Percentiles rank a stretch among this genome's conserved stretches.
These are phyloP conservation scores for Stephanodiscus minutulus DNA, from an alignment of 108 stramenopile genomes.

Conservation along the genomic window DNA sequence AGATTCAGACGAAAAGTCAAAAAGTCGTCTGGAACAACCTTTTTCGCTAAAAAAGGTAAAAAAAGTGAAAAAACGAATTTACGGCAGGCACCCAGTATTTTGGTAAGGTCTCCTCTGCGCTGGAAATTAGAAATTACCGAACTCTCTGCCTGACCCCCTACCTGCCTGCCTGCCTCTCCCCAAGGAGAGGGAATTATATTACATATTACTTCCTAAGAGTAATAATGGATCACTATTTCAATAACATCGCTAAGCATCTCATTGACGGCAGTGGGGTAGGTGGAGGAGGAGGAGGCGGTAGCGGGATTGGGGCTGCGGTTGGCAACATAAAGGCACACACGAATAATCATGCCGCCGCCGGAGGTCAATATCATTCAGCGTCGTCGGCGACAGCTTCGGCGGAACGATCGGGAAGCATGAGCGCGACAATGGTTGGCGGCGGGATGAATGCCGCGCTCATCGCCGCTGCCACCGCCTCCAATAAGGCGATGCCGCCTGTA, in stretches of 20 bases:
- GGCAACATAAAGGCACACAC: background rate
- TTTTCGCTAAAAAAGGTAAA: too few relatives aligned
- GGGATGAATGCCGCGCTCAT: background rate
- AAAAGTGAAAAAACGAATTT: too few relatives aligned
- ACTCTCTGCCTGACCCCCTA: too few relatives aligned
- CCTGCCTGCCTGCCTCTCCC: too few relatives aligned
- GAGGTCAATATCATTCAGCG: background rate
- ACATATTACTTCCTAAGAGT: too few relatives aligned
- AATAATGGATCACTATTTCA: slow-evolving; percentile 8
- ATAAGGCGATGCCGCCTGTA: background rate
- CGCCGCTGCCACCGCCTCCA: background rate
- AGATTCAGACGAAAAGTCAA: too few relatives aligned
- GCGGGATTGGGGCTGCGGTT: background rate
- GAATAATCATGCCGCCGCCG: background rate
- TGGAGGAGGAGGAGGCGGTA: background rate
- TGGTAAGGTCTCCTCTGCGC: too few relatives aligned
- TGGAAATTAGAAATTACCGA: too few relatives aligned
- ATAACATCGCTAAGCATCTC: slow-evolving; percentile 1
- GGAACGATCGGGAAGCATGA: background rate
- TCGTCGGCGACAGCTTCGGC: background rate
- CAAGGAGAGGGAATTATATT: too few relatives aligned
- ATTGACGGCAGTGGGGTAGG: background rate
- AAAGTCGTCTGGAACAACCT: too few relatives aligned
- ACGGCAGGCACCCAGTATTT: too few relatives aligned
- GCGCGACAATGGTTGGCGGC: background rate